phyloP scores from a whole-genome alignment of 305 asterid species.

The Salvia sclarea region DNA sequence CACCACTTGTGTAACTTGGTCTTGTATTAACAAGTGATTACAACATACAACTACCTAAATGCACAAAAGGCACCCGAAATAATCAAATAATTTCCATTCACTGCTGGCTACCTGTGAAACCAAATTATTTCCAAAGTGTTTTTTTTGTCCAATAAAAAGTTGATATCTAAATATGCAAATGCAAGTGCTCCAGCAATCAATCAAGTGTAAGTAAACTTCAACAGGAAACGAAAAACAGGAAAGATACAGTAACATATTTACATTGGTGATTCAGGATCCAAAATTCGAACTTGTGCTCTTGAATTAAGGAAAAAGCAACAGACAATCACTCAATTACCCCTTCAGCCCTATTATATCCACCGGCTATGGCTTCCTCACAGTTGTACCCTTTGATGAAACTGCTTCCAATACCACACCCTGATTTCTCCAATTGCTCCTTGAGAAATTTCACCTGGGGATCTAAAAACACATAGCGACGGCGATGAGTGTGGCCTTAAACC shows the following conservation, averaged over 20 bases:
- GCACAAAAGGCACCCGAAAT: constrained; percentile 2
- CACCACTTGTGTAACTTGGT: constrained; percentile 81
- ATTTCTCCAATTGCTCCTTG: constrained; percentile 66
- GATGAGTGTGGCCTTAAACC: constrained; percentile 21
- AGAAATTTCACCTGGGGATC: constrained; percentile 80
- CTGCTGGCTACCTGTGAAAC: background rate
- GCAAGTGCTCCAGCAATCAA: constrained; percentile 3
- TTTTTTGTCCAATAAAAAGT: background rate
- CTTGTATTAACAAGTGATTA: constrained; percentile 76
- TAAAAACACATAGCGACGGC: constrained; percentile 30
- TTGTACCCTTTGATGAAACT: constrained; percentile 60
- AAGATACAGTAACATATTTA: background rate
- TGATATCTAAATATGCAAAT: background rate
- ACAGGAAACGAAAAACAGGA: background rate
- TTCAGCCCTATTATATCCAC: constrained; percentile 62
- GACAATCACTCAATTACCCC: constrained; percentile 50
- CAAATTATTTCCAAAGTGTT: background rate
- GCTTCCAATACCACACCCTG: constrained; percentile 59
- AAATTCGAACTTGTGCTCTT: background rate
- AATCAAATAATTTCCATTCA: background rate
- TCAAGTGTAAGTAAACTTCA: background rate
- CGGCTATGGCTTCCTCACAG: constrained; percentile 44
- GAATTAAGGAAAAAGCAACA: constrained; percentile 4
- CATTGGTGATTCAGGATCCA: background rate
- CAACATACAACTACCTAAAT: constrained; percentile 65